Conservation (phyloP, 2,329 filamentous ascomycete species). For the Penicillium olsonii region DNA sequence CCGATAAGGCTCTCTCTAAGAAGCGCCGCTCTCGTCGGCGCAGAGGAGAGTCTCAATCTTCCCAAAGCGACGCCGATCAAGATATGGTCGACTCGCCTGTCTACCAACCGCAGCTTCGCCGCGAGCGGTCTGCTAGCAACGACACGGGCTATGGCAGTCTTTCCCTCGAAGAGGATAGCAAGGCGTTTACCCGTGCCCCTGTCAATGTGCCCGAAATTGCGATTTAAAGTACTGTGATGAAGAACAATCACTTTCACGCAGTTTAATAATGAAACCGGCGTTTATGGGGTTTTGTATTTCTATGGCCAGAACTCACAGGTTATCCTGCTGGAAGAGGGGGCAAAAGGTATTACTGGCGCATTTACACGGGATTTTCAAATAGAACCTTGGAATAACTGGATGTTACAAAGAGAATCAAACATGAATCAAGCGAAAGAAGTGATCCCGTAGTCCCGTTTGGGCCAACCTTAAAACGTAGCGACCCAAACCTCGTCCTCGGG, state of each 20-base stretch:
- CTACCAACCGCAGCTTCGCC: slow-evolving; percentile 13
- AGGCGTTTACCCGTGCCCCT: slow-evolving; percentile 5
- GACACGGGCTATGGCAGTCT: slow-evolving; percentile 44
- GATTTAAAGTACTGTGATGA: slow-evolving; percentile 1
- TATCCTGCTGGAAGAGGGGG: slow-evolving; percentile 1
- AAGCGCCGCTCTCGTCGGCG: slow-evolving; percentile 24
- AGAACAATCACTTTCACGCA: not conserved
- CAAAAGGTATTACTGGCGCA: slow-evolving; percentile 4
- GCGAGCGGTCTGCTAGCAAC: slow-evolving; percentile 38
- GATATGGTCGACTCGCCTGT: slow-evolving; percentile 6
- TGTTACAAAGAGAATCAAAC: too few relatives aligned
- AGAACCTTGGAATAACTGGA: too few relatives aligned
- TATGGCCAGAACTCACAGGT: not conserved
- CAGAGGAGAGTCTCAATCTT: slow-evolving; percentile 14
- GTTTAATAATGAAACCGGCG: slow-evolving; percentile 11
- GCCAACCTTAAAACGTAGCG: too few relatives aligned
- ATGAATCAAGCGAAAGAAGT: too few relatives aligned
- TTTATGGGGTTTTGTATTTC: slow-evolving; percentile 12
- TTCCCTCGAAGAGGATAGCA: slow-evolving; percentile 23
- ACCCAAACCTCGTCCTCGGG: too few relatives aligned
- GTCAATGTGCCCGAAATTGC: slow-evolving; percentile 11
- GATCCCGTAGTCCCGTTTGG: too few relatives aligned
- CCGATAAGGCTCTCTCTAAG: slow-evolving; percentile 24
- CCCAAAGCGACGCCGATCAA: slow-evolving; percentile 23
- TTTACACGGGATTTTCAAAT: not conserved